Evolutionary conservation across 805 yeast species (phyloP), one percentile per base, ranked within the genome.

Genomic region (Starmerella powellii): DNA sequence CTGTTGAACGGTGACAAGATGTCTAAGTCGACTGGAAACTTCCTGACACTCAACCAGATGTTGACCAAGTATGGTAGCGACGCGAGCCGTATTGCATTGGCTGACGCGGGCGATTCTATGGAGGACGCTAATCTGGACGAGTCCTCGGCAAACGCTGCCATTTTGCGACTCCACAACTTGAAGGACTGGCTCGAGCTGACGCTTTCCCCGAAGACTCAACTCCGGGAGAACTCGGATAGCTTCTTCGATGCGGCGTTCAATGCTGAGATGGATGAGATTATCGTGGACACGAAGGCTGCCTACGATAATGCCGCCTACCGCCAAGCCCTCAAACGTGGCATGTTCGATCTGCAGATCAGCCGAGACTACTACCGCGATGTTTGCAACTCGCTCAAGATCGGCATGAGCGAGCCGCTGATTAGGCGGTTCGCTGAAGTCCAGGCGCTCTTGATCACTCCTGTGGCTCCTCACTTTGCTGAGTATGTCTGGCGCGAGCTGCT

Each of bases 121-220:
- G 98, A 91, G 67, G 98, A 91, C 64, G 98, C 98, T 40, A 91
- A 91, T 70, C 83, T 91, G 59, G 98, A 91, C 58, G 98, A 91
- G 67, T 68, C 85, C 47, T 87, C 79, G 58, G 98, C 98, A 42
- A 91, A 91, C 58, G 95, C 98, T 36, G 96, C 97, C 20, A 87
- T 91, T 61, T 73, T 91, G 62, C 82, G 98, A 67, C 72, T 91
- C 61, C 81, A 74, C 63, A 88, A 84, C 42, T 71, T 88, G 63
- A 88, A 84, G 62, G 97, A 87, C 64, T 91, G 98, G 98, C 74
- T 82, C 60, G 96, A 87, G 62, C 91, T 81, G 44, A 66, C 76
- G 41, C 64, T 78, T 31, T 70, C 30, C n/a, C 34, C 68, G 50
- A 65, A 68, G 52, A 53, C 66, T 47, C 51, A 66, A 4, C 70